Conservation (phyloP, 768 basidiomycete species). For the Cystoderma amianthinum region DNA sequence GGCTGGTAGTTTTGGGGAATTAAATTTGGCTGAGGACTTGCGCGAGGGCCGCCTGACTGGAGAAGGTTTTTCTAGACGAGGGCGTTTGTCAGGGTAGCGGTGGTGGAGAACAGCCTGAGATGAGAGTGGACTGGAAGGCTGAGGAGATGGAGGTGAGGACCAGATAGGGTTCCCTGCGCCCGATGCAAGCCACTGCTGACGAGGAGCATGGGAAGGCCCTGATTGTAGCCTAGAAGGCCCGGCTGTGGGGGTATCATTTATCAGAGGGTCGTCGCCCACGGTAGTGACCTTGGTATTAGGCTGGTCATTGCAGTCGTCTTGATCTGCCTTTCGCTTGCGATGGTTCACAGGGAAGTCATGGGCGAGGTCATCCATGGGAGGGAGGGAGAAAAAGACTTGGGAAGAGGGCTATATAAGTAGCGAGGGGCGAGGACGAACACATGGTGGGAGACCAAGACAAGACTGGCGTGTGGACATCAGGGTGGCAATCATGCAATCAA, state of each 20-base stretch:
- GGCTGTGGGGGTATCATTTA: conserved; percentile 14
- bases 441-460: conserved; percentile 31
- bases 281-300: conserved; percentile 15
- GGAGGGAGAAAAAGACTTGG: conserved; percentile 12
- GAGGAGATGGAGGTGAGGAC: conserved; percentile 21
- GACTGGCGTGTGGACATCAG: conserved; percentile 16
- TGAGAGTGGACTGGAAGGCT: conserved; percentile 22
- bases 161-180: conserved; percentile 17
- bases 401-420: conserved; percentile 25
- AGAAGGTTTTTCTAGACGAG: conserved; percentile 25
- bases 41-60: conserved; percentile 11
- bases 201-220: conserved; percentile 23
- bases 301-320: conserved; percentile 28
- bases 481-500: conserved; percentile 7
- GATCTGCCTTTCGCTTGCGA: conserved; percentile 65
- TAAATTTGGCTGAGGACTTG: conserved; percentile 12
- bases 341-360: conserved; percentile 44
- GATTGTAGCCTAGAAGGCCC: conserved; percentile 7
- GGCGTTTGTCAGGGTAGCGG: conserved; percentile 25
- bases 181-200: conserved; percentile 30
- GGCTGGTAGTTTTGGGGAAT: conserved; percentile 19
- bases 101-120: conserved; percentile 14
- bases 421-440: conserved; percentile 32
- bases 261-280: conserved; percentile 26
- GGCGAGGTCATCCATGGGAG: conserved; percentile 57